phyloP scores from a whole-genome alignment of 139 green algal genomes.

The Chlorella sorokiniana region DNA sequence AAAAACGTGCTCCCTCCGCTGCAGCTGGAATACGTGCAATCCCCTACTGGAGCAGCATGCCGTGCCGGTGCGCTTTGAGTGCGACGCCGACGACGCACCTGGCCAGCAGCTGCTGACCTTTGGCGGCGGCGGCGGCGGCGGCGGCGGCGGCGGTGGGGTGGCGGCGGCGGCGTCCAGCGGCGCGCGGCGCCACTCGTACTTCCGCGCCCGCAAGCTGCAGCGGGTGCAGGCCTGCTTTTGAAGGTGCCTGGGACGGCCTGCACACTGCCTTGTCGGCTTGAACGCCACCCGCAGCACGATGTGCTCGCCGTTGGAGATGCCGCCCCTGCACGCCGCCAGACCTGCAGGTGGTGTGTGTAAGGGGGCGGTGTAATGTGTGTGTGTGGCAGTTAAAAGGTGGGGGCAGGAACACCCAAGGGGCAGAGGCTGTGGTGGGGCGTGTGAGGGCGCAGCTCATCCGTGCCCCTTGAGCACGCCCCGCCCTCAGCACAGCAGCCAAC shows the following conservation, averaged over 20 bases:
- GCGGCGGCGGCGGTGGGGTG: not conserved
- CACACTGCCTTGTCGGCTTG: no score
- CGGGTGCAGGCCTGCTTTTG: conserved; percentile 33
- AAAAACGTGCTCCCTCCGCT: conserved; percentile 72
- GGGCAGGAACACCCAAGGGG: no score
- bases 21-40: conserved; percentile 49
- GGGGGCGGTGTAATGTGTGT: not conserved
- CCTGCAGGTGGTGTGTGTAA: conserved; percentile 26
- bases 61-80: conserved; percentile 54
- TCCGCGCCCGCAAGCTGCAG: conserved; percentile 64
- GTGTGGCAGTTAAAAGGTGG: no score
- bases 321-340: conserved; percentile 78
- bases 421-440: no score
- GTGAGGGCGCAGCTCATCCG: no score
- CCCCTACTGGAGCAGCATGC: conserved; percentile 52
- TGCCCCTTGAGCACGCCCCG: no score
- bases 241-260: no score
- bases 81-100: conserved; percentile 34
- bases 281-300: conserved; percentile 97
- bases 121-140: not conserved
- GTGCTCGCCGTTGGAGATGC: conserved; percentile 96
- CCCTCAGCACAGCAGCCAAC: no score
- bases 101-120: conserved; percentile 37
- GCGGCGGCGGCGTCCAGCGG: conserved; percentile 39
- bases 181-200: conserved; percentile 65